phyloP scores from a whole-genome alignment of 192 early-diverging fungal genomes.

The Polychytrium aggregatum region DNA sequence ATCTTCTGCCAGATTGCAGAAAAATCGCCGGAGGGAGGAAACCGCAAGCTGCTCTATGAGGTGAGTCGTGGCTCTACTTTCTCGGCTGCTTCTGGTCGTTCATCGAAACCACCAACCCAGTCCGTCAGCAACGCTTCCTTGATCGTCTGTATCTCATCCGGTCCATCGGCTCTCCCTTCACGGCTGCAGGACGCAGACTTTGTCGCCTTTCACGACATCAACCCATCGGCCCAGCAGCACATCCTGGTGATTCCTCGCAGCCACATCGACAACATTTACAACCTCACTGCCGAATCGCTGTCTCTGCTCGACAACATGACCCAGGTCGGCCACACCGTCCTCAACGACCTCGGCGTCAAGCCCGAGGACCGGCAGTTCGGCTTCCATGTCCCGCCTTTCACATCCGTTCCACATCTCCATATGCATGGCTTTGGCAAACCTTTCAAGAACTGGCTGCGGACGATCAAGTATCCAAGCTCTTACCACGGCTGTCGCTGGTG shows the following conservation, averaged over 20 bases:
- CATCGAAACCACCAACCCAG: too few relatives aligned
- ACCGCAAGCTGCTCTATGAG: too few relatives aligned
- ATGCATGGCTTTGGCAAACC: conserved; percentile 49
- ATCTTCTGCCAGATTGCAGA: too few relatives aligned
- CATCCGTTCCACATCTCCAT: conserved; percentile 56
- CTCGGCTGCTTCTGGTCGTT: too few relatives aligned
- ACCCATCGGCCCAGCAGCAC: conserved; percentile 18
- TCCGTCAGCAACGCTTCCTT: too few relatives aligned
- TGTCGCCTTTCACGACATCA: conserved; percentile 30
- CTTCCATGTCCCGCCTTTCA: conserved; percentile 65
- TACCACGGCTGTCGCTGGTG: conserved; percentile 18
- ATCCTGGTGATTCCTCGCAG: conserved; percentile 22
- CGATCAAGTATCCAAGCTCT: conserved; percentile 18
- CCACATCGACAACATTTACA: too few relatives aligned
- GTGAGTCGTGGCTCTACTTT: too few relatives aligned
- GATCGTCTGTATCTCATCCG: too few relatives aligned
- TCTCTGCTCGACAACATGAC: conserved; percentile 4
- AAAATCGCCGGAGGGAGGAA: too few relatives aligned
- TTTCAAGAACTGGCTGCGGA: conserved; percentile 26
- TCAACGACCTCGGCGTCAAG: conserved; percentile 2
- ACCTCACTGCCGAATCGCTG: not conserved
- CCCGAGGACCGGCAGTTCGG: conserved; percentile 28
- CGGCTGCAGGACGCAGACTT: conserved; percentile 23
- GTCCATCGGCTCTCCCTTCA: too few relatives aligned
- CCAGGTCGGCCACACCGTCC: conserved; percentile 3